Base-by-base conservation (phyloP, 140 eudicot genomes). In the Erigeron philadelphicus region DNA sequence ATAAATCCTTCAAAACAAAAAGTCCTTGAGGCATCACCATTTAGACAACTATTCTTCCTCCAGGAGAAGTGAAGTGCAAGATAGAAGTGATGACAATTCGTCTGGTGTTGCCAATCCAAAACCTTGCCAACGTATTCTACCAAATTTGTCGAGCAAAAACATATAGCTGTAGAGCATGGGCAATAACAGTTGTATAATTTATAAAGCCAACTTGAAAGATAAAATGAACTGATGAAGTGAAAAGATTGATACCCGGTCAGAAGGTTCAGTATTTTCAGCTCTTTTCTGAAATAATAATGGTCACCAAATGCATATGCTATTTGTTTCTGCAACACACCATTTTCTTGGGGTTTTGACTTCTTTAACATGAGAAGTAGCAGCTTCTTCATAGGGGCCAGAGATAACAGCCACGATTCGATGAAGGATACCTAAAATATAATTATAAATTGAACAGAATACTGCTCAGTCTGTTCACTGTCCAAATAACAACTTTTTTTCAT, bases 41-140 rank as follows among this genome's bases (percentile, higher is more conserved):
- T 31, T 31, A 10, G 1, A 41, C 19, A 11, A n/a, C 55, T 60
- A 75, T 70, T 84, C 68, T 81, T 93, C 95, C 58, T 86, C 84
- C 50, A 86, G 76, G 76, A 93, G 57, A 77, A 76, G 76, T 9
- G 96, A 86, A 13, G 98, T 77, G 76, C 96, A 92, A 8, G 87
- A 81, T 16, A 92, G 18, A 64, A 92, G 92, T 9, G 94, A 86
- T 0, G 88, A 66, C 60, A 93, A 42, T 85, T 93, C 98, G 6
- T 93, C 96, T 21, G 79, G 75, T 42, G 96, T 83, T 25, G 98
- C 90, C 50, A 73, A 44, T 64, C 98, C 98, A 61, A 59, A 84
- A 58, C 95, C 98, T 78, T 86, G 96, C 98, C 98, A 93, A 25
- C 98, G 82, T 84, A 89, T 82, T 79, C 95, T 86, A 74, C 95